Percentiles rank a stretch among this genome's conserved stretches.
Conservation (phyloP, 2,329 filamentous ascomycete genomes). For the Aureobasidium sp. region DNA sequence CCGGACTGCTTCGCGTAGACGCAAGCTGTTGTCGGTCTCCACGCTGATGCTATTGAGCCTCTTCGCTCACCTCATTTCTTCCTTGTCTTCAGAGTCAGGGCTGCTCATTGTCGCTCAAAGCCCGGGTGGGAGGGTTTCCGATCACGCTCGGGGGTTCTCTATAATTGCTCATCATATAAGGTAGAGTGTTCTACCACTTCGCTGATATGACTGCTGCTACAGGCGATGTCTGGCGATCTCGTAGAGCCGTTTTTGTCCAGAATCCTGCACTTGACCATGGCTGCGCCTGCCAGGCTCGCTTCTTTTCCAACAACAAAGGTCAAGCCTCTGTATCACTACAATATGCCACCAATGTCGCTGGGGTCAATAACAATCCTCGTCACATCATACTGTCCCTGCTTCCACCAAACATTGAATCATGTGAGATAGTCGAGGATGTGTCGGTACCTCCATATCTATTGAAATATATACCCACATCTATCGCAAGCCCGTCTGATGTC, state of each 20-base stretch:
- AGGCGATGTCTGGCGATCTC: neutral
- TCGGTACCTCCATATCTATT: neutral
- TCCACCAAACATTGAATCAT: neutral
- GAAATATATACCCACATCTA: neutral
- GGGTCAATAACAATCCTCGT: neutral
- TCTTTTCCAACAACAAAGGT: neutral
- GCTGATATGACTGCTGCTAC: neutral
- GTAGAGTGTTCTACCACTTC: neutral
- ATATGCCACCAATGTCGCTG: neutral
- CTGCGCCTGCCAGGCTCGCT: neutral
- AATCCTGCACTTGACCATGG: neutral
- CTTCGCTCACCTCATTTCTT: neutral
- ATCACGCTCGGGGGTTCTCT: neutral
- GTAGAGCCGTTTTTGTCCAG: neutral
- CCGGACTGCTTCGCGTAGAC: neutral
- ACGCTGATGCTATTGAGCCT: neutral
- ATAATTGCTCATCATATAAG: neutral
- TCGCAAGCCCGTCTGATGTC: neutral
- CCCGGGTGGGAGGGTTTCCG: constrained; percentile 12
- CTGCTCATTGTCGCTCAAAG: neutral
- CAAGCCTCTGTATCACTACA: constrained; percentile 1
- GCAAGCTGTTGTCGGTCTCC: neutral
- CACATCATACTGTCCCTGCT: neutral
- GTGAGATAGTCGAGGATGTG: neutral
- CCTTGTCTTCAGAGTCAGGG: neutral